Conservation (phyloP, 768 basidiomycete genomes). For the Cystobasidiopsis lactophilus region DNA sequence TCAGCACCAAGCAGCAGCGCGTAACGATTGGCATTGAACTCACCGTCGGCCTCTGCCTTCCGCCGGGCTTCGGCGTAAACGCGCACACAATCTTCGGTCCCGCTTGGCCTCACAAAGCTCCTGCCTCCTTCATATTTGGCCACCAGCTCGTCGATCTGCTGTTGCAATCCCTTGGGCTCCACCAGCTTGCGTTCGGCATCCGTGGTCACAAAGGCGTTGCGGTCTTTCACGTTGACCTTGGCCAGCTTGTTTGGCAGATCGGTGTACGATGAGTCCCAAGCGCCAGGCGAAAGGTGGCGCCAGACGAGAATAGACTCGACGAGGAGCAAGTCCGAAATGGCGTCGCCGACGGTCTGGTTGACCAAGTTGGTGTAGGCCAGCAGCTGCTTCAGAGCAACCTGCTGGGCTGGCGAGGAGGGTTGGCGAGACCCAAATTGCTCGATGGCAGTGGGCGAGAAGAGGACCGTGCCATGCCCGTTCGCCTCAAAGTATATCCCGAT, state of each 20-base stretch:
- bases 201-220: slow-evolving; percentile 56
- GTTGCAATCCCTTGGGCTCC: slow-evolving; percentile 56
- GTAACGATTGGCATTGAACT: slow-evolving; percentile 25
- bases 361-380: slow-evolving; percentile 59
- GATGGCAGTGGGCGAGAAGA: slow-evolving; percentile 63
- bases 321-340: slow-evolving; percentile 80
- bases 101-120: slow-evolving; percentile 85
- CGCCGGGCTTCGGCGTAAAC: slow-evolving; percentile 83
- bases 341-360: slow-evolving; percentile 97
- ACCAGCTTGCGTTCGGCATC: slow-evolving; percentile 81
- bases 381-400: slow-evolving; percentile 27
- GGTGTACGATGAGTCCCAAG: slow-evolving; percentile 78
- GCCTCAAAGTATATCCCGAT: slow-evolving; percentile 99
- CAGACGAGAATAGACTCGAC: slow-evolving; percentile 82
- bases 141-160: slow-evolving; percentile 57
- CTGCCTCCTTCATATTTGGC: slow-evolving; percentile 59
- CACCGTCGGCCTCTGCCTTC: slow-evolving; percentile 60
- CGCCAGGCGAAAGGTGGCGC: slow-evolving; percentile 48
- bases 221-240: slow-evolving; percentile 66
- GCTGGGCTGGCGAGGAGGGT: slow-evolving; percentile 55
- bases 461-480: slow-evolving; percentile 91
- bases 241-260: slow-evolving; percentile 88
- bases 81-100: slow-evolving; percentile 92
- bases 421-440: slow-evolving; percentile 39
- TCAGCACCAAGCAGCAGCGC: too few relatives aligned